Evolutionary conservation across 2,329 filamentous ascomycete species (phyloP).

Genomic region (Claviceps quebecensis): DNA sequence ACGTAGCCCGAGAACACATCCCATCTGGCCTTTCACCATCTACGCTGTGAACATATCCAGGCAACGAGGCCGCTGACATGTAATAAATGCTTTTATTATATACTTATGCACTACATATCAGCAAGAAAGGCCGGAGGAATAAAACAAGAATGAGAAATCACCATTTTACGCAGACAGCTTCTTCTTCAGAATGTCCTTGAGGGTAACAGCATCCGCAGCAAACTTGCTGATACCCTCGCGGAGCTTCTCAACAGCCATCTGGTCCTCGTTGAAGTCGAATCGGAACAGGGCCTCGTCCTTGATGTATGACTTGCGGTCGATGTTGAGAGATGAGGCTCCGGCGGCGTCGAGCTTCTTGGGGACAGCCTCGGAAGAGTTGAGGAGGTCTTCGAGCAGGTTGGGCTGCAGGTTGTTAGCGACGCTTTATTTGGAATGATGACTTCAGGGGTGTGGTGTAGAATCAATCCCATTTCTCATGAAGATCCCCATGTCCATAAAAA

Average conservation of each 20-base stretch:
- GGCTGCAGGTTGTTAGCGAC: conserved; percentile 38
- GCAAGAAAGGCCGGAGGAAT: too few relatives aligned
- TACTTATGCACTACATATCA: too few relatives aligned
- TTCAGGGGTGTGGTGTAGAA: neutral
- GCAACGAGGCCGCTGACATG: too few relatives aligned
- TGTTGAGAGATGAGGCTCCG: conserved; percentile 50
- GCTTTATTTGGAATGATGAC: neutral
- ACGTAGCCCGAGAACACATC: too few relatives aligned
- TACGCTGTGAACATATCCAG: too few relatives aligned
- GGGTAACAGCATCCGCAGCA: conserved; percentile 82
- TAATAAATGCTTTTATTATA: too few relatives aligned
- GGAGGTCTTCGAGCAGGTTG: conserved; percentile 83
- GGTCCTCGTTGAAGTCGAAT: conserved; percentile 99
- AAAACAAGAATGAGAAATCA: neutral
- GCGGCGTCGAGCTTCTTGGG: conserved; percentile 84
- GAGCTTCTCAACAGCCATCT: conserved; percentile 99
- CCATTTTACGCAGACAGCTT: conserved; percentile 49
- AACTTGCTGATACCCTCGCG: conserved; percentile 99
- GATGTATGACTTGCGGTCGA: conserved; percentile 85
- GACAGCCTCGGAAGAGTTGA: conserved; percentile 67
- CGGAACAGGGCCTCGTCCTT: conserved; percentile 82
- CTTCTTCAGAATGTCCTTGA: conserved; percentile 81
- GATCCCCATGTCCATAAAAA: conserved; percentile 10
- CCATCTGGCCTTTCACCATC: too few relatives aligned
- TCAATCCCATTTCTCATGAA: neutral